Evolutionary conservation across 148 eudicot species (phyloP).

Genomic region (Suaeda aralocaspica): DNA sequence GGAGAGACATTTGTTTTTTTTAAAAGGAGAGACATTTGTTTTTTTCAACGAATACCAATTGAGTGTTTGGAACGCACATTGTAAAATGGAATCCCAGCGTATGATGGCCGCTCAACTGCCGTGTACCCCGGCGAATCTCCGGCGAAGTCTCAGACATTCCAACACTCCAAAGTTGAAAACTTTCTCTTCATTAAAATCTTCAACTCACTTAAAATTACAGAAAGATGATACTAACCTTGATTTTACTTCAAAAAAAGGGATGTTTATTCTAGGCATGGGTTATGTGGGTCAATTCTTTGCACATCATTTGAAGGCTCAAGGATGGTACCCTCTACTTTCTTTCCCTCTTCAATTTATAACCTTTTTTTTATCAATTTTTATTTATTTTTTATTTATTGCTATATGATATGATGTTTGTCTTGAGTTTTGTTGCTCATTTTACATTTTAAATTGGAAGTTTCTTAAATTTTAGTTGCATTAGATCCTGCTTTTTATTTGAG

Average conservation of each 20-base stretch:
- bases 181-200: background rate
- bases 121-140: slow-evolving; percentile 14
- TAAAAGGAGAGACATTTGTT: too few relatives aligned
- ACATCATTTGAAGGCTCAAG: slow-evolving; percentile 41
- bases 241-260: slow-evolving; percentile 31
- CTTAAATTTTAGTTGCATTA: background rate
- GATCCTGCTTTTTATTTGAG: background rate
- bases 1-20: too few relatives aligned
- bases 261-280: slow-evolving; percentile 86
- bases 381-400: background rate
- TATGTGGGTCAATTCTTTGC: slow-evolving; percentile 76
- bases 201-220: slow-evolving; percentile 9
- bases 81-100: background rate
- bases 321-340: slow-evolving; percentile 46
- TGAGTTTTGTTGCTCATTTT: background rate
- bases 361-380: background rate
- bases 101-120: slow-evolving; percentile 19
- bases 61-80: too few relatives aligned
- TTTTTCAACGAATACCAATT: too few relatives aligned
- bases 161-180: slow-evolving; percentile 4
- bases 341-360: background rate
- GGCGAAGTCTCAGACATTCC: slow-evolving; percentile 8
- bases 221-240: slow-evolving; percentile 9
- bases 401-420: background rate
- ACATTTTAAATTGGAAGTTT: background rate